A percentile compares a stretch with the other conserved stretches of the same genome.
These are phyloP conservation scores for Entophlyctis helioformis DNA, from an alignment of 192 early-diverging fungal species.

Conservation along the genomic window DNA sequence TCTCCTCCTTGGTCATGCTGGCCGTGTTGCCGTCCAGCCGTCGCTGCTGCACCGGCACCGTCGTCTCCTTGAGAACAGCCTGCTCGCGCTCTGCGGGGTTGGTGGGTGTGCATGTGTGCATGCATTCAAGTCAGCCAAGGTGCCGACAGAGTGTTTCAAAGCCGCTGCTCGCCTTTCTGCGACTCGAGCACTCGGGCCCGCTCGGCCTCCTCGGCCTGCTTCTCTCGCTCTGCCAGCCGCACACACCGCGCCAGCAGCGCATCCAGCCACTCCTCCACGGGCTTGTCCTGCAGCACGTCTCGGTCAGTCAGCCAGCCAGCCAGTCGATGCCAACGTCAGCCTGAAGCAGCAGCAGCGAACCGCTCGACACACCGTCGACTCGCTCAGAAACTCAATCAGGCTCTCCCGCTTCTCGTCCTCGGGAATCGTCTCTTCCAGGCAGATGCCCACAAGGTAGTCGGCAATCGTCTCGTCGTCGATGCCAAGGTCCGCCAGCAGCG, in stretches of 20 bases:
- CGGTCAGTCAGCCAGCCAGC: neutral
- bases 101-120: constrained; percentile 12
- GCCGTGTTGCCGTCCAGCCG: constrained; percentile 3
- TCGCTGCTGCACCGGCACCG: neutral
- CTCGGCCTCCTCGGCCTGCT: constrained; percentile 18
- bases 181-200: constrained; percentile 7
- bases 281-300: neutral
- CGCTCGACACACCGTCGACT: constrained; percentile 26
- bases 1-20: constrained; percentile 11
- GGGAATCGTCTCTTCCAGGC: constrained; percentile 47
- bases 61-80: constrained; percentile 1
- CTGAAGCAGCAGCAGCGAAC: neutral
- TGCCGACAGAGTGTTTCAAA: constrained; percentile 4
- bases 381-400: constrained; percentile 54
- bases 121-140: constrained; percentile 5
- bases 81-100: constrained; percentile 17
- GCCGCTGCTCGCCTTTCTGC: neutral
- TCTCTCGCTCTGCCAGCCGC: too few relatives aligned
- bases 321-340: neutral
- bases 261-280: constrained; percentile 24
- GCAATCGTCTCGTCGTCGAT: too few relatives aligned
- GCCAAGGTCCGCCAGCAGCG: too few relatives aligned
- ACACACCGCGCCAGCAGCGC: constrained; percentile 21
- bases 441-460: too few relatives aligned
- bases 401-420: constrained; percentile 56